Evolutionary conservation across 2,329 filamentous ascomycete genomes (phyloP).

Genomic region (Lasiodiplodia gonubiensis): DNA sequence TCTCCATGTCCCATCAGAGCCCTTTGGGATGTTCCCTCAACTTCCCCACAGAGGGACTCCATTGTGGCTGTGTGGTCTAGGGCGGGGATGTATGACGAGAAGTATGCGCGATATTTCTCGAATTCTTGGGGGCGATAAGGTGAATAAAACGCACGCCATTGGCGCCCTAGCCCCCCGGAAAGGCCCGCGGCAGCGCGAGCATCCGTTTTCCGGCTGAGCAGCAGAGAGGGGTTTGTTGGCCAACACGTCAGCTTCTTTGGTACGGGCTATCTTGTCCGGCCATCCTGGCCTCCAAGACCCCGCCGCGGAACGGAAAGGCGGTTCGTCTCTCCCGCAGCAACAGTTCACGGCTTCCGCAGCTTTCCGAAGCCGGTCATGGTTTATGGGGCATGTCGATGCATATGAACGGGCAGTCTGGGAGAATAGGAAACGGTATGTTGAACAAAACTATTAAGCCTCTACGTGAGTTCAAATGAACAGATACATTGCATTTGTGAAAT

Average conservation of each 20-base stretch:
- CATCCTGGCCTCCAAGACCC: not conserved
- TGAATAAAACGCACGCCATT: not conserved
- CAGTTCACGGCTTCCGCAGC: not conserved
- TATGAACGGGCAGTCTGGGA: not conserved
- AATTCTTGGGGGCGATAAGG: not conserved
- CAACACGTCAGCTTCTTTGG: not conserved
- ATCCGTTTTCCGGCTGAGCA: not conserved
- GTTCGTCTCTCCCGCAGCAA: not conserved
- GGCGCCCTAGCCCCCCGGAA: not conserved
- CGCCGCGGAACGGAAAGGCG: not conserved
- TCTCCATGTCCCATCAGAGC: no score
- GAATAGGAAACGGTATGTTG: not conserved
- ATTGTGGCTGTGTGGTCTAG: no score
- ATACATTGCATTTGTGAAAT: not conserved
- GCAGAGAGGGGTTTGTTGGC: not conserved
- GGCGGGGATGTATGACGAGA: no score
- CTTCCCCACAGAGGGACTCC: no score
- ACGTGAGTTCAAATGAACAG: not conserved
- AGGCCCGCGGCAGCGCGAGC: not conserved
- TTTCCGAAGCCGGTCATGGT: not conserved
- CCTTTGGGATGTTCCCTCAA: no score
- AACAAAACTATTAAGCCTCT: not conserved
- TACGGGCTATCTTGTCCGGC: not conserved
- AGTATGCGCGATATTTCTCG: no score
- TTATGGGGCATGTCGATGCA: not conserved